These are phyloP conservation scores for Syzygium oleosum DNA, from an alignment of 345 rosid species.

Conservation along the genomic window DNA sequence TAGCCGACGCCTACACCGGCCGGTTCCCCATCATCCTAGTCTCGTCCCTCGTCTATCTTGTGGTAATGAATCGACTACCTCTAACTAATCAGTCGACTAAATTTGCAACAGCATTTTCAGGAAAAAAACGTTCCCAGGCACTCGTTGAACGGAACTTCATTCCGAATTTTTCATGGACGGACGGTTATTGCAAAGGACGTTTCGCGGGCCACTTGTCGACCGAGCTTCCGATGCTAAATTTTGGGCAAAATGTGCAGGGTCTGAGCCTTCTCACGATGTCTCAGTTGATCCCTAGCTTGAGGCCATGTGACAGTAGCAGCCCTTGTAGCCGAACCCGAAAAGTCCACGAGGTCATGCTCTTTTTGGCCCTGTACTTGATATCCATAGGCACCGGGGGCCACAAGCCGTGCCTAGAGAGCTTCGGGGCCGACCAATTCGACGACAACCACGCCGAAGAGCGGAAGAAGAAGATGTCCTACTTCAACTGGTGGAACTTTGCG, in stretches of 20 bases:
- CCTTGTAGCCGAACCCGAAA: constrained; percentile 20
- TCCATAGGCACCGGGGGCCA: constrained; percentile 39
- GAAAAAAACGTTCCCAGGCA: neutral
- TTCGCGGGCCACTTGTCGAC: neutral
- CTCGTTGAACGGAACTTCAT: accelerated
- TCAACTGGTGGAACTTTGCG: constrained; percentile 44
- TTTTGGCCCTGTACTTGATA: constrained; percentile 32
- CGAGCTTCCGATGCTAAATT: neutral
- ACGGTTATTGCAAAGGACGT: neutral
- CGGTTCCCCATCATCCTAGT: constrained; percentile 23
- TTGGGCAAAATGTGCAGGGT: constrained; percentile 17
- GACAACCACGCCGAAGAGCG: constrained; percentile 32
- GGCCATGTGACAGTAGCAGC: constrained; percentile 4
- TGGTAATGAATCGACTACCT: constrained; percentile 9
- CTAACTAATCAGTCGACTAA: neutral
- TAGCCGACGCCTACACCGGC: constrained; percentile 43
- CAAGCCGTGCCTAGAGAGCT: constrained; percentile 45
- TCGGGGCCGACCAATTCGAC: constrained; percentile 51
- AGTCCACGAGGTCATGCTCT: constrained; percentile 30
- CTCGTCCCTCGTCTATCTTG: constrained; percentile 30
- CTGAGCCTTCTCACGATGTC: constrained; percentile 34
- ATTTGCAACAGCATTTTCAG: neutral
- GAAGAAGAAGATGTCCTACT: constrained; percentile 40
- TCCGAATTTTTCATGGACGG: neutral
- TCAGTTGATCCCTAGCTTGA: constrained; percentile 20